Conservation (phyloP, 768 basidiomycete genomes). For the Hemileccinum impolitum region DNA sequence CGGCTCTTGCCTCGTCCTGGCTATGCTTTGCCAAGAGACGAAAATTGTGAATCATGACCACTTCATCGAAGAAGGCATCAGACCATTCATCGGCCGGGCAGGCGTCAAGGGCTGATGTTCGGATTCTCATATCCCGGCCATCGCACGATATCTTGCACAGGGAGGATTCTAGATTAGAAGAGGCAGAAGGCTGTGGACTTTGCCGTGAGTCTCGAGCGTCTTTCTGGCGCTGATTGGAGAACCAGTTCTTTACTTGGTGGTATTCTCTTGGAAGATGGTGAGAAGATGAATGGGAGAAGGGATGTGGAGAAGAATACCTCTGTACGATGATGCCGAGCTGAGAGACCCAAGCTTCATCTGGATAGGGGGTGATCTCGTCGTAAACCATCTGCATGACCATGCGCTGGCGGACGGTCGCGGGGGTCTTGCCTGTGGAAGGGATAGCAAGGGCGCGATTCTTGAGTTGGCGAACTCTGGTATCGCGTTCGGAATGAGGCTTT, state of each 20-base stretch:
- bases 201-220: constrained; percentile 37
- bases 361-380: constrained; percentile 64
- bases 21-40: constrained; percentile 36
- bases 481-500: constrained; percentile 29
- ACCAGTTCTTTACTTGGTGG: constrained; percentile 66
- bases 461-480: constrained; percentile 29
- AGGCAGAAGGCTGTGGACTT: constrained; percentile 30
- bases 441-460: constrained; percentile 31
- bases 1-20: constrained; percentile 33
- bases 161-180: constrained; percentile 35
- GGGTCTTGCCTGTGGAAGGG: constrained; percentile 40
- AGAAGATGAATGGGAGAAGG: not conserved
- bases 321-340: constrained; percentile 55
- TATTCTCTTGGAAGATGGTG: constrained; percentile 40
- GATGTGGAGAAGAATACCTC: constrained; percentile 36
- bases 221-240: constrained; percentile 59
- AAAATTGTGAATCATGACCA: constrained; percentile 57
- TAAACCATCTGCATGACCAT: constrained; percentile 61
- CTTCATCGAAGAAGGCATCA: constrained; percentile 58
- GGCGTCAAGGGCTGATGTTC: constrained; percentile 43
- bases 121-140: constrained; percentile 44
- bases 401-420: constrained; percentile 53
- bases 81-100: constrained; percentile 51
- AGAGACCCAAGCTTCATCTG: constrained; percentile 58
- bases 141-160: constrained; percentile 34